Base-by-base conservation (phyloP, 1,284 basidiomycete species). In the Moesziomyces sp. region DNA sequence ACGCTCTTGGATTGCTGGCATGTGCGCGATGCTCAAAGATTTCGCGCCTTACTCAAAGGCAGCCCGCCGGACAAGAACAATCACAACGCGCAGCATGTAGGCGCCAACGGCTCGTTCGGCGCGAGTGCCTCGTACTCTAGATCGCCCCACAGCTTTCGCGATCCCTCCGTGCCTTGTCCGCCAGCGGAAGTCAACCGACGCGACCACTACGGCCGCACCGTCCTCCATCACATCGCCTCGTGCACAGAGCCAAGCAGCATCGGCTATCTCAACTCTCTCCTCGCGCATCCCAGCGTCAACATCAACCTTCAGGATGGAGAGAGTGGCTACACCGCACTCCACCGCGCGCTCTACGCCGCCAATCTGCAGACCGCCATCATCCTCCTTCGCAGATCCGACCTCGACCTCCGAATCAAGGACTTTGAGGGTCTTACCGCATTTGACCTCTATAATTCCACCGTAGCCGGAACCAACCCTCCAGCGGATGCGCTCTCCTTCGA, bases 371-470 rank as follows among this genome's bases (percentile, higher is more conserved):
- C 90, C 30, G 93, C 91, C 85, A 65, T 93, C 47, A 86, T 94
- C 18, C 87, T 99, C 7, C 86, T 94, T 44, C 89, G 91, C 66
- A 89, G 91, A 40, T 78, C 87, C 28, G 93, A 96, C 78, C 89
- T 89, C 19, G 93, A 98, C 79, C 85, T 87, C 0, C 86, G 88
- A 1, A 78, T 93, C 59, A 94, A 93, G 84, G 97, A 99, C 80
- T 83, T 87, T 40, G 96, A 98, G 80, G 96, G 94, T 1, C 91
- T 97, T 83, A 94, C 93, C 0, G 90, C 94, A 0, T 95, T 95
- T 74, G 96, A 99, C 80, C 86, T 99, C 26, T 98, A 94, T 86
- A 97, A 97, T 80, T 74, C 79, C 10, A 83, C 82, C 19, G 76
- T 84, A 14, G 58, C 68, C 1, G 81, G 81, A 11, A 82, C 81